A percentile compares a stretch with the other conserved stretches of the same genome.
Evolutionary conservation across 805 yeast genomes (phyloP).

Genomic region (Candida andamanensis): DNA sequence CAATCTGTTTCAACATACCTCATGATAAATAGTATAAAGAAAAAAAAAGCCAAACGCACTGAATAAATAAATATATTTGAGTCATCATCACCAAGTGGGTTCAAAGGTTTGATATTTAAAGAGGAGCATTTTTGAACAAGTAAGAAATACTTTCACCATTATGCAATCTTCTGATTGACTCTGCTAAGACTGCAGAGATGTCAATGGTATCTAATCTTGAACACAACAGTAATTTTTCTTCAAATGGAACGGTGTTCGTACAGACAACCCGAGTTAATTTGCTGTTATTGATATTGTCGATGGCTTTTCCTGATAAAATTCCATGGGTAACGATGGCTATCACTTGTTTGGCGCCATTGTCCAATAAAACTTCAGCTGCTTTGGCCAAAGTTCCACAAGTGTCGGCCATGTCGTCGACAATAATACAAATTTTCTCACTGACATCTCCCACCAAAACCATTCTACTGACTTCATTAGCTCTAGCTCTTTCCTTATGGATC

Average conservation of each 20-base stretch:
- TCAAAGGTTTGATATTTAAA: no score
- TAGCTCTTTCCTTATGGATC: conserved; percentile 92
- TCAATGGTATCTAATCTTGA: conserved; percentile 76
- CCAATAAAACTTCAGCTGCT: conserved; percentile 83
- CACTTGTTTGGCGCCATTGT: conserved; percentile 77
- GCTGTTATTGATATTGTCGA: conserved; percentile 62
- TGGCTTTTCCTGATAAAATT: conserved; percentile 81
- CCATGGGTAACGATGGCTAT: conserved; percentile 96
- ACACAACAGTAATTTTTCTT: conserved; percentile 52
- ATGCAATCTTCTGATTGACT: conserved; percentile 88
- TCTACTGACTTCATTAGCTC: conserved; percentile 89
- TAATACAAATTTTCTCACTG: conserved; percentile 68
- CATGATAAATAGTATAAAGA: no score
- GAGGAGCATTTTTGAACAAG: conserved; percentile 63
- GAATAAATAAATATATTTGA: neutral
- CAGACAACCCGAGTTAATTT: conserved; percentile 73
- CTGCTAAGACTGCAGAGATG: conserved; percentile 83
- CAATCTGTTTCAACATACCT: no score
- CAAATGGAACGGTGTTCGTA: conserved; percentile 89
- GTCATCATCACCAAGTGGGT: neutral
- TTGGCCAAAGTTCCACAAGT: conserved; percentile 96
- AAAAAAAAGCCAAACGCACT: no score
- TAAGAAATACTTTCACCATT: conserved; percentile 95
- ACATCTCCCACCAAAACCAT: conserved; percentile 98
- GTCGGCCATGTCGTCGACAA: conserved; percentile 97